Percentiles rank a stretch among this genome's conserved stretches.
phyloP scores from a whole-genome alignment of 345 rosid genomes.

The Murraya koenigii region DNA sequence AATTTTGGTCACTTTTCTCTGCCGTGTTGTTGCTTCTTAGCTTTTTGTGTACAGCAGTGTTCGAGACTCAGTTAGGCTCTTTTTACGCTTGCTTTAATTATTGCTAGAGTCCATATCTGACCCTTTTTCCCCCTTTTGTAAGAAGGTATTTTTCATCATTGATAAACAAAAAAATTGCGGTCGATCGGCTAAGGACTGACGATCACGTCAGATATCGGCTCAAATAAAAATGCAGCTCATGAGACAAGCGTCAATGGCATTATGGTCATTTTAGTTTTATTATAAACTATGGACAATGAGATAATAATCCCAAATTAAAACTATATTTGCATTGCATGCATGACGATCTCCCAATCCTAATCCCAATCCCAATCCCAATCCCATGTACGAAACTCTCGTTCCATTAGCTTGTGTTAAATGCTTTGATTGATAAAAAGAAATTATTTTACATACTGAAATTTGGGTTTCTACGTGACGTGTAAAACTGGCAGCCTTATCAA shows the following conservation, averaged over 20 bases:
- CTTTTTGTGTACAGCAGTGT: not conserved
- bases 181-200: not conserved
- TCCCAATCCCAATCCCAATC: no score
- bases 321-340: conserved; percentile 7
- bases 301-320: not conserved
- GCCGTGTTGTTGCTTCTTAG: not conserved
- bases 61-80: not conserved
- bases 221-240: not conserved
- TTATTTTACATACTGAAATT: not conserved
- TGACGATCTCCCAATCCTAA: not conserved
- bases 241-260: not conserved
- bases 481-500: not conserved
- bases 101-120: not conserved
- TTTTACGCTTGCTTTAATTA: not conserved
- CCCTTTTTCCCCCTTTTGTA: not conserved
- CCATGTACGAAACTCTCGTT: conserved; percentile 4
- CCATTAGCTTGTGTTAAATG: not conserved
- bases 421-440: not conserved
- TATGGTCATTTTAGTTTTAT: not conserved
- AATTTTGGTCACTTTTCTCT: not conserved
- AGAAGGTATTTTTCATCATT: not conserved
- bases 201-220: not conserved
- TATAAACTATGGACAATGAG: not conserved
- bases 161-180: not conserved
- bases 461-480: not conserved